Percentiles rank a stretch among this genome's conserved stretches.
Conservation (phyloP, 306 rosid species). For the Cucumis hystrix region DNA sequence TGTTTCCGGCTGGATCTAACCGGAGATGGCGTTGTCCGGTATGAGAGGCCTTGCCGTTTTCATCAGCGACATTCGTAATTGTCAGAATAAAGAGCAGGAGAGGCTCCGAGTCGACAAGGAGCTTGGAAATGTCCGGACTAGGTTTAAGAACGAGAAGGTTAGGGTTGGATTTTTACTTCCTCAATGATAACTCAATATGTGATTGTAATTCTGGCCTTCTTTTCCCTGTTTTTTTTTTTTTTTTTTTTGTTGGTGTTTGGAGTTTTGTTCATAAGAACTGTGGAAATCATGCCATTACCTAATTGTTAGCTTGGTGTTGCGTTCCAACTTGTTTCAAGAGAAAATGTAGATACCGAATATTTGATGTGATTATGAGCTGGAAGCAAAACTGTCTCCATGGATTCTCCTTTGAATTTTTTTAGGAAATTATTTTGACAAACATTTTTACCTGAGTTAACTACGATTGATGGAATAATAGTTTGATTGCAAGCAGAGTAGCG, state of each 20-base stretch:
- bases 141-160: constrained; percentile 98
- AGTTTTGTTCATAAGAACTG: constrained; percentile 2
- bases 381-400: not conserved
- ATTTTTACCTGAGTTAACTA: not conserved
- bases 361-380: not conserved
- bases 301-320: not conserved
- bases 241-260: not conserved
- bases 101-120: constrained; percentile 95
- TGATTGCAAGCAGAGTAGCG: not conserved
- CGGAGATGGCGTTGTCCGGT: constrained; percentile 87
- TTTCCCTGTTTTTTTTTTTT: not conserved
- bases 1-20: constrained; percentile 44
- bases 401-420: not conserved
- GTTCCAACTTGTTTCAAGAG: not conserved
- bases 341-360: not conserved
- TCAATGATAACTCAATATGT: not conserved
- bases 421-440: too few relatives aligned
- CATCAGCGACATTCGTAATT: constrained; percentile 93
- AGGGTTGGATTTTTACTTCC: constrained; percentile 20
- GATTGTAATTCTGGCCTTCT: not conserved
- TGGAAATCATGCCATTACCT: constrained; percentile 1
- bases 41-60: constrained; percentile 98
- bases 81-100: constrained; percentile 96
- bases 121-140: constrained; percentile 93
- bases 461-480: not conserved